A percentile compares a stretch with the other conserved stretches of the same genome.
phyloP scores from a whole-genome alignment of 1,284 basidiomycete genomes.

The Leccinum brunneo-olivaceum region DNA sequence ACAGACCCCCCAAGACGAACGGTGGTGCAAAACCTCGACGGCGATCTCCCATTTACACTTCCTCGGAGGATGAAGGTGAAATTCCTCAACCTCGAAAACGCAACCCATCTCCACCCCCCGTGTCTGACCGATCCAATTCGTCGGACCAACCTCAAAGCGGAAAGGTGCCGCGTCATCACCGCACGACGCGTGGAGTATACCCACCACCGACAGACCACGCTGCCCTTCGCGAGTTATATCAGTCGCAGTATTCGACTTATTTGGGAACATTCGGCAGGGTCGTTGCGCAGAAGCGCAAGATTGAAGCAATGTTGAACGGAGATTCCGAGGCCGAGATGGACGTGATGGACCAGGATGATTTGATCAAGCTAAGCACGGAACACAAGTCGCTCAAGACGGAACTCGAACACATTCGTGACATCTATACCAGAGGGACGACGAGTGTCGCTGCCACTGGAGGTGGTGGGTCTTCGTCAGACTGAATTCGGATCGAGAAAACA shows the following conservation, averaged over 20 bases:
- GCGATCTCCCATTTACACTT: conserved; percentile 50
- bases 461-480: conserved; percentile 9
- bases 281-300: conserved; percentile 41
- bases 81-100: conserved; percentile 23
- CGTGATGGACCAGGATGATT: conserved; percentile 46
- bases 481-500: conserved; percentile 1
- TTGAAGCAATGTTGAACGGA: conserved; percentile 34
- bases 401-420: conserved; percentile 39
- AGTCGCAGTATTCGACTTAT: conserved; percentile 44
- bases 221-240: conserved; percentile 47
- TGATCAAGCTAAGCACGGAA: conserved; percentile 38
- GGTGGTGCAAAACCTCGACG: conserved; percentile 31
- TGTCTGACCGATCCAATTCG: conserved; percentile 26
- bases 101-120: conserved; percentile 22
- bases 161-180: conserved; percentile 16
- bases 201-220: conserved; percentile 44
- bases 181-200: conserved; percentile 22
- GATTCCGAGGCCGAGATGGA: conserved; percentile 35
- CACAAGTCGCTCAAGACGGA: conserved; percentile 41
- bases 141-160: conserved; percentile 22
- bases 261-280: conserved; percentile 41
- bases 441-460: not conserved
- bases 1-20: conserved; percentile 26
- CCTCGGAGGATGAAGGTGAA: conserved; percentile 53
- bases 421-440: conserved; percentile 23